Conservation (phyloP, 2,329 filamentous ascomycete genomes). For the Xylariales sp. region DNA sequence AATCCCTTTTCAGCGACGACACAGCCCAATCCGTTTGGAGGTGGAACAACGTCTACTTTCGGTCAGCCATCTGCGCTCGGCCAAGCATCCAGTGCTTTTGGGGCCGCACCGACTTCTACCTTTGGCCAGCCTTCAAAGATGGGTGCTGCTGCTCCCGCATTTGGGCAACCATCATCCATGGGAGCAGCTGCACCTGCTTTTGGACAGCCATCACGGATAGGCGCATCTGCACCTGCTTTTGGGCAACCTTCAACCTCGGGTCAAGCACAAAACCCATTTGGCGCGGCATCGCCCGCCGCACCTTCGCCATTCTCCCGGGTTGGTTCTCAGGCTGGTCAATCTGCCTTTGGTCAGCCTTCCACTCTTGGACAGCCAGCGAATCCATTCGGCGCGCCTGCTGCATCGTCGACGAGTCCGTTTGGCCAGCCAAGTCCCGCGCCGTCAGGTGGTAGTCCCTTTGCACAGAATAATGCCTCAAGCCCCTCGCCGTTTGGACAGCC, state of each 20-base stretch:
- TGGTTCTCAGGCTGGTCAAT: constrained; percentile 47
- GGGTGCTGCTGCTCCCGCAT: constrained; percentile 46
- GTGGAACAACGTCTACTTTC: constrained; percentile 43
- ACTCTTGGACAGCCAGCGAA: constrained; percentile 49
- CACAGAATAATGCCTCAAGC: constrained; percentile 41
- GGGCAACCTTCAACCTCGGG: constrained; percentile 46
- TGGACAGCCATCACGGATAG: constrained; percentile 49
- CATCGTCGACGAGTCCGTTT: constrained; percentile 28
- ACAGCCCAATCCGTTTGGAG: constrained; percentile 48
- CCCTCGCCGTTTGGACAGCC: constrained; percentile 50
- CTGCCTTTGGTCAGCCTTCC: constrained; percentile 54
- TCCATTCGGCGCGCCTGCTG: constrained; percentile 45
- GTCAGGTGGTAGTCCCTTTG: constrained; percentile 47
- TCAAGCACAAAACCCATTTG: constrained; percentile 49
- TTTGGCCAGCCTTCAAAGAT: constrained; percentile 48
- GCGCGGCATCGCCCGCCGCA: constrained; percentile 26
- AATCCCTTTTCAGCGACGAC: constrained; percentile 55
- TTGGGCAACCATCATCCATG: constrained; percentile 49
- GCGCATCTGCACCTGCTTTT: constrained; percentile 43
- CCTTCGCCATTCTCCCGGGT: constrained; percentile 51
- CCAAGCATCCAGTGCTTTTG: constrained; percentile 34
- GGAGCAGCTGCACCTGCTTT: constrained; percentile 51
- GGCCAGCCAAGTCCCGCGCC: constrained; percentile 22
- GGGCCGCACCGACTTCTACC: constrained; percentile 8
- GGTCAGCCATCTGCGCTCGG: constrained; percentile 47